Base-by-base conservation (phyloP, 352 stramenopile species). In the Elongisporangium anandrum region DNA sequence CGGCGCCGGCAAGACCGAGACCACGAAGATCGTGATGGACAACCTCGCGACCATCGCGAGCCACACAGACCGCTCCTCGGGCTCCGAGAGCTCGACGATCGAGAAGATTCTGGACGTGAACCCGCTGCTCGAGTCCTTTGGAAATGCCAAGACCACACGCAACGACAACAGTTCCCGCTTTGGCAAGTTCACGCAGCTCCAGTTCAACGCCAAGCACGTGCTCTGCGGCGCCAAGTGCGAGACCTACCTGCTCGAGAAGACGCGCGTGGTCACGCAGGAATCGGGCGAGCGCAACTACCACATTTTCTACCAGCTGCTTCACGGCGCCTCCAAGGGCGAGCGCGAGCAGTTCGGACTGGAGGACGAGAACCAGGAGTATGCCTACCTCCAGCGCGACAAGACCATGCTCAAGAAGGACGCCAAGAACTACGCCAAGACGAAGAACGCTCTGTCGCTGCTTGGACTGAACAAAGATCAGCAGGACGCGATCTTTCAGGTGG, bases 131-230 rank as follows among this genome's bases (percentile, higher is more conserved):
- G 97, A 99, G 77, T 95, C 92, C 24, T 99, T 99, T 69, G 97
- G 97, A 29, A 99, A 99, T 72, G 96, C 96, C 26, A 96, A 97
- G 62, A 99, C 96, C 2, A 87, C 97, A 15, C 85, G 96, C 22
- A 99, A 99, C 72, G 92, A 98, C 79, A 99, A 99, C 71, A 98
- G 88, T 7, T 90, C 66, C 64, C 87, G 96, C 34, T 99, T 99
- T 66, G 96, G 96, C 52, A 98, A 98, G 72, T 99, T 97, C 65
- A 99, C 97, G 59, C 87, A 99, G 67, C 84, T 99, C 10, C 79
- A 96, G 56, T 98, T 99, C 60, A 79, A 91, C 57, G 66, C 64
- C 41, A 69, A 58, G 5, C 69, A 97, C 17, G 73, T 93, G 29
- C 72, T 26, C 72, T 74, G 13, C 92, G 83, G 26, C 81, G 87